Percentiles rank a stretch among this genome's conserved stretches.
Evolutionary conservation across 176 grass and related monocot genomes (phyloP).

Genomic region (Metroxylon sagu): DNA sequence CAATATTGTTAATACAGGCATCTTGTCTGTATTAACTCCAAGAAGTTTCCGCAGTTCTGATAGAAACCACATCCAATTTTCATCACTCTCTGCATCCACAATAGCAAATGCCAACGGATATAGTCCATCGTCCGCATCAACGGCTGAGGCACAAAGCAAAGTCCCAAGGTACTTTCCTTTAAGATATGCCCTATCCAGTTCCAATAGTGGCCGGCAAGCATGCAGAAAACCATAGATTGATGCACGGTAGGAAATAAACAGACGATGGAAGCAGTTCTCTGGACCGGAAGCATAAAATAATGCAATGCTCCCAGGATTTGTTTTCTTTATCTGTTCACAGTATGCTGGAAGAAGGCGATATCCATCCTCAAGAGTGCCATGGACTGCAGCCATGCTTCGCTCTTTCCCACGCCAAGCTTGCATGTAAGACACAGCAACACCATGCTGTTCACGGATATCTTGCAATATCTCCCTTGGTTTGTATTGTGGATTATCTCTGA

Average conservation of each 20-base stretch:
- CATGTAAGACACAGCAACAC: slow-evolving; percentile 93
- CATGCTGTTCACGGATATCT: slow-evolving; percentile 85
- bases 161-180: slow-evolving; percentile 99
- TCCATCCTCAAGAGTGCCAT: slow-evolving; percentile 97
- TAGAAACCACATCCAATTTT: slow-evolving; percentile 97
- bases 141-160: slow-evolving; percentile 84
- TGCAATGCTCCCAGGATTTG: slow-evolving; percentile 75
- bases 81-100: slow-evolving; percentile 76
- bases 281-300: slow-evolving; percentile 50
- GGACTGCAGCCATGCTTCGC: slow-evolving; percentile 88
- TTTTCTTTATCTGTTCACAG: slow-evolving; percentile 73
- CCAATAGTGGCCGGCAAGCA: slow-evolving; percentile 76
- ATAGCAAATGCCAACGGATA: slow-evolving; percentile 85
- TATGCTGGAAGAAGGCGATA: slow-evolving; percentile 81
- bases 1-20: slow-evolving; percentile 79
- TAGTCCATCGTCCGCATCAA: slow-evolving; percentile 68
- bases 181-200: slow-evolving; percentile 80
- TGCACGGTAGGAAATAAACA: slow-evolving; percentile 80
- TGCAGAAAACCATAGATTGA: slow-evolving; percentile 94
- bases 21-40: slow-evolving; percentile 93
- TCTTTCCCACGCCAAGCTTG: slow-evolving; percentile 97
- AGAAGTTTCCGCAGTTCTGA: slow-evolving; percentile 92
- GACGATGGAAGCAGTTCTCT: slow-evolving; percentile 75
- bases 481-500: slow-evolving; percentile 83
- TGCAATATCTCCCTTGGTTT: slow-evolving; percentile 99